Evolutionary conservation across 73 alveolate species (phyloP).

Genomic region (Diophrys appendiculata): DNA sequence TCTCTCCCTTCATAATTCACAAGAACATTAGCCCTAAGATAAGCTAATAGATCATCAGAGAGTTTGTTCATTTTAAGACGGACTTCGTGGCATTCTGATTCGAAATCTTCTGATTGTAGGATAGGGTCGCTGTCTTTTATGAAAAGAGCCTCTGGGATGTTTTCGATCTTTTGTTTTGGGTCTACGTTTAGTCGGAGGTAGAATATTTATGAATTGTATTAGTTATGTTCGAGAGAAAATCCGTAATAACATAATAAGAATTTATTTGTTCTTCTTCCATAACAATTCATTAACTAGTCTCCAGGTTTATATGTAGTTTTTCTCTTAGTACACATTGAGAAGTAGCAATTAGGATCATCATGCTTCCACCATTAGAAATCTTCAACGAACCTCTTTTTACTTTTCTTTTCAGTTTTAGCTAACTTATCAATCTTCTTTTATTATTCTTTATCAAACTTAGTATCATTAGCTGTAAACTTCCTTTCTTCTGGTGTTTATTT

Average conservation of each 20-base stretch:
- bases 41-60: constrained; percentile 40
- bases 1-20: constrained; percentile 31
- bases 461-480: neutral
- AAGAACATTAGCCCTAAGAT: constrained; percentile 45
- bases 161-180: constrained; percentile 18
- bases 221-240: constrained; percentile 41
- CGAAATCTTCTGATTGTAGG: neutral
- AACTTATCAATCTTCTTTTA: neutral
- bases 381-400: constrained; percentile 4
- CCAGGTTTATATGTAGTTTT: constrained; percentile 45
- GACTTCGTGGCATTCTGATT: neutral
- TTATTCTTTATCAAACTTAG: neutral
- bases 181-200: constrained; percentile 42
- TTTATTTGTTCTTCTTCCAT: constrained; percentile 64
- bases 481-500: neutral
- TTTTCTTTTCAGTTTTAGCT: neutral
- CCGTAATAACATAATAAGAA: constrained; percentile 56
- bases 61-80: constrained; percentile 20
- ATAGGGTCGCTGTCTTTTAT: neutral
- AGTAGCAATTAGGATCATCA: constrained; percentile 38
- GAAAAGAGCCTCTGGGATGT: neutral
- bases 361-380: constrained; percentile 54
- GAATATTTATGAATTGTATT: constrained; percentile 58
- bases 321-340: constrained; percentile 52
- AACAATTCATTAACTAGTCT: constrained; percentile 54